phyloP scores from a whole-genome alignment of 1,139 yeast species.

The Sugiyamaella neomexicana region DNA sequence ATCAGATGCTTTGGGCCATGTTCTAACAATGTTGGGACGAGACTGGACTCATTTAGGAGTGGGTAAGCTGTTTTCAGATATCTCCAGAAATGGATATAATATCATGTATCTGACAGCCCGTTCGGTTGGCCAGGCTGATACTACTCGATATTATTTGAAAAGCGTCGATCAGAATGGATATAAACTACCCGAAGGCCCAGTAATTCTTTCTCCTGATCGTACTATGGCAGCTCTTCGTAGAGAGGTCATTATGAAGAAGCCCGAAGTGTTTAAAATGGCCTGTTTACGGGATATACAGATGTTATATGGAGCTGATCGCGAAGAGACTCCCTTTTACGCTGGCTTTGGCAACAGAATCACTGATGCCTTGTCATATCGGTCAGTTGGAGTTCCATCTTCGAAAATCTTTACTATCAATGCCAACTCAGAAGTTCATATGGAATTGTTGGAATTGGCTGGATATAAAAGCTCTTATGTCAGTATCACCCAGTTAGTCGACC shows the following conservation, averaged over 20 bases:
- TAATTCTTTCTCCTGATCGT: conserved; percentile 91
- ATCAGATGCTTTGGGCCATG: conserved; percentile 97
- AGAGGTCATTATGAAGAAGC: conserved; percentile 90
- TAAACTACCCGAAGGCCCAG: conserved; percentile 86
- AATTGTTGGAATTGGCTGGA: conserved; percentile 89
- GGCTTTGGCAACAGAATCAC: conserved; percentile 98
- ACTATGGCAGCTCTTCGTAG: conserved; percentile 93
- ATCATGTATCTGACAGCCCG: conserved; percentile 92
- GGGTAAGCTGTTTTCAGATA: conserved; percentile 85
- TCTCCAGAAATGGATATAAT: conserved; percentile 83
- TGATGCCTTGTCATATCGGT: conserved; percentile 92
- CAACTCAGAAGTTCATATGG: conserved; percentile 97
- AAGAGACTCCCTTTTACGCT: conserved; percentile 82
- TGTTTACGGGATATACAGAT: conserved; percentile 84
- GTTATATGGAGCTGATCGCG: conserved; percentile 45
- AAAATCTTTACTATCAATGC: conserved; percentile 95
- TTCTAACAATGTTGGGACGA: conserved; percentile 86
- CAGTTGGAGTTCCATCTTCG: conserved; percentile 92
- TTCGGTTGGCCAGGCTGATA: conserved; percentile 93
- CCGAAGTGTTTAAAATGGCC: conserved; percentile 98
- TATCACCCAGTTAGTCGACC: conserved; percentile 94
- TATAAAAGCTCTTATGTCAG: conserved; percentile 83
- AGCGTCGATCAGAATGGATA: conserved; percentile 77
- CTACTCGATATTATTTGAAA: conserved; percentile 78
- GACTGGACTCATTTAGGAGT: conserved; percentile 99